A percentile compares a stretch with the other conserved stretches of the same genome.
Conservation (phyloP, 2,329 filamentous ascomycete species). For the Fonsecaea pedrosoi region DNA sequence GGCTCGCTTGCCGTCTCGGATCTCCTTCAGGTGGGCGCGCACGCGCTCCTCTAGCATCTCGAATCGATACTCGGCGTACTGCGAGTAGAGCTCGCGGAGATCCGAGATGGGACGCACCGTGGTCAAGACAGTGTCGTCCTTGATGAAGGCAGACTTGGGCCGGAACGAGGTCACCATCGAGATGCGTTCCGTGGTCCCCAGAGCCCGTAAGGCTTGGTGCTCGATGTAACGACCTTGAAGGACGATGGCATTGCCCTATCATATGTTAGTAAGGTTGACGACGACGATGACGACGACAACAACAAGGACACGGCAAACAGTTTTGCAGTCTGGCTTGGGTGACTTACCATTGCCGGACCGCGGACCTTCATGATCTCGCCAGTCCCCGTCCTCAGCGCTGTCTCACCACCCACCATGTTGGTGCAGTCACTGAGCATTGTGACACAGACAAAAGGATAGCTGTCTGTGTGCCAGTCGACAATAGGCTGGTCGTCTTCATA, state of each 20-base stretch:
- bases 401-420: slow-evolving; percentile 62
- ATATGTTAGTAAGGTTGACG: slow-evolving; percentile 18
- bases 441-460: slow-evolving; percentile 60
- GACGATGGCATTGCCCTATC: slow-evolving; percentile 67
- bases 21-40: slow-evolving; percentile 51
- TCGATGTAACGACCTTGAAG: slow-evolving; percentile 73
- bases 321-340: slow-evolving; percentile 16
- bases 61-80: slow-evolving; percentile 68
- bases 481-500: slow-evolving; percentile 46
- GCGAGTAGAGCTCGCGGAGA: slow-evolving; percentile 63
- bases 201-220: slow-evolving; percentile 66
- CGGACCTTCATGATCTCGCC: slow-evolving; percentile 55
- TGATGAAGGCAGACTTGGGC: slow-evolving; percentile 60
- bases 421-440: slow-evolving; percentile 59
- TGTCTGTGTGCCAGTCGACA: slow-evolving; percentile 59
- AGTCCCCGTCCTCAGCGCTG: slow-evolving; percentile 63
- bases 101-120: slow-evolving; percentile 66
- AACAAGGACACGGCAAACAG: no score
- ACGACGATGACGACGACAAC: no score
- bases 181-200: slow-evolving; percentile 67
- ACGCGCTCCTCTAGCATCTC: slow-evolving; percentile 68
- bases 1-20: slow-evolving; percentile 44
- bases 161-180: slow-evolving; percentile 71
- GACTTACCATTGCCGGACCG: slow-evolving; percentile 52
- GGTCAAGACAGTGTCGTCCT: slow-evolving; percentile 67